Evolutionary conservation across 345 rosid species (phyloP), one percentile per base, ranked within the genome.

Genomic region (Angophora floribunda): DNA sequence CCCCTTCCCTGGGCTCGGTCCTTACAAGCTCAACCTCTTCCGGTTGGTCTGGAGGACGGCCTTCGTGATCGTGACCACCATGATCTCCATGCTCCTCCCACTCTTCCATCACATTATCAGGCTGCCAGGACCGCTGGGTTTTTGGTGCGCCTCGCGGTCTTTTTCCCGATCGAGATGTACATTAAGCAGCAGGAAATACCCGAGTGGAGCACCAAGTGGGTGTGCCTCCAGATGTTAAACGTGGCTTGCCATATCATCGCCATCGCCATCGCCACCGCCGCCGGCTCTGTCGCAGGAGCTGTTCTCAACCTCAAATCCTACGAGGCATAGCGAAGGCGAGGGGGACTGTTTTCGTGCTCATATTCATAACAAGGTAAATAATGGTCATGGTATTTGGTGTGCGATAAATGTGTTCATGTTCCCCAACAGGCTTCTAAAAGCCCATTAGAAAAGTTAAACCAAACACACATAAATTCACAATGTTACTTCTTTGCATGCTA

Each of bases 121-220:
- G 70, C 87, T 95, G 86, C 93, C 95, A 10, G 97, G 98, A 7
- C 97, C 97, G 2, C 84, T 96, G 61, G 97, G 98, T 85, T 96
- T 95, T 87, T 96, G 96, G 96, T n/a, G n/a, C 97, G 96, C 8
- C 87, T 95, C 87, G 94, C 96, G 1, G 97, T 95, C 86, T 95
- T 94, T 45, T 95, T 95, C 80, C 96, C 98, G 26, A 93, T 95
- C 32, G 96, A 95, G 93, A 95, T 96, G 96, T 96, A 95, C 89
- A 93, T 94, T 15, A 89, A 88, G 52, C 95, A 93, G 86, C 93
- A 89, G 93, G 91, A 89, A 89, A 88, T 96, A 19, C 93, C 91
- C 85, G 95, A 92, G 82, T 94, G 97, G 96, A 91, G 95, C 91
- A 88, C 91, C 45, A 96, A 91, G 86, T 96, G 98, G 98, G 70